These are phyloP conservation scores for Helotiales sp. DNA, from an alignment of 2,329 filamentous ascomycete genomes.

Conservation along the genomic window DNA sequence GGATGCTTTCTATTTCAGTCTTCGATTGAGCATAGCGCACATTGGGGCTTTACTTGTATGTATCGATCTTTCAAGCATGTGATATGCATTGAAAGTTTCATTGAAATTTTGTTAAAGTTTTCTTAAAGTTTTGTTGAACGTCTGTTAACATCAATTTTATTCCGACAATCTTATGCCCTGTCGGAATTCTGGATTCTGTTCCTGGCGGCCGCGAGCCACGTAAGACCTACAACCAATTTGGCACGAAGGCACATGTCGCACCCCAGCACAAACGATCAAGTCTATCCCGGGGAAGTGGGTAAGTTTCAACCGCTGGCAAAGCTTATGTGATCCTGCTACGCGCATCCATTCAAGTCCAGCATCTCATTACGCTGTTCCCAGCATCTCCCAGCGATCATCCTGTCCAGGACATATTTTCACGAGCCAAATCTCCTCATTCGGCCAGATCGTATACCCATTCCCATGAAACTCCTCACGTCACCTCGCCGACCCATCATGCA, in stretches of 20 bases:
- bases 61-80: too few species aligned
- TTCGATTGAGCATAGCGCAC: too few species aligned
- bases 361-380: neutral
- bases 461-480: neutral
- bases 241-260: neutral
- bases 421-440: neutral
- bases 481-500: neutral
- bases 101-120: too few species aligned
- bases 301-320: neutral
- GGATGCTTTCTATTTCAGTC: too few species aligned
- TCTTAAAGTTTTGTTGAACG: too few species aligned
- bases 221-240: neutral
- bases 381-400: neutral
- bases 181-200: neutral
- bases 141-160: too few species aligned
- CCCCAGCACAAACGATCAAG: neutral
- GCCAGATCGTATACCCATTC: neutral
- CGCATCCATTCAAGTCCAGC: neutral
- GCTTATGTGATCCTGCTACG: neutral
- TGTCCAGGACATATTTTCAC: neutral
- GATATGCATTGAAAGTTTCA: too few species aligned
- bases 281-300: neutral
- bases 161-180: too few species aligned
- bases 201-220: neutral
- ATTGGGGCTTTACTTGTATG: too few species aligned